These are phyloP conservation scores for Tuctoria greenei DNA, from an alignment of 176 grass and related monocot species.

Conservation along the genomic window DNA sequence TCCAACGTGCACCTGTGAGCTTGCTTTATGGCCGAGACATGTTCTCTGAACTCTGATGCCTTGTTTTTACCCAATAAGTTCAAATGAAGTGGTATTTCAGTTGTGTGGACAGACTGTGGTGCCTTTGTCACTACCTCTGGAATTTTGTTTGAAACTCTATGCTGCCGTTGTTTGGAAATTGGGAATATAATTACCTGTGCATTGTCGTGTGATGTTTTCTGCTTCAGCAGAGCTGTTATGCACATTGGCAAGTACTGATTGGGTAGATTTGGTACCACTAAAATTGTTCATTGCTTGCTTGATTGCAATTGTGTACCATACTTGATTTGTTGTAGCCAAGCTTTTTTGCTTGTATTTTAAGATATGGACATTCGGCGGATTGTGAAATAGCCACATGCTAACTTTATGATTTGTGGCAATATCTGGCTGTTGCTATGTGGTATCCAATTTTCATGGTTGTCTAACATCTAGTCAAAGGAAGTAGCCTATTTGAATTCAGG, in stretches of 20 bases:
- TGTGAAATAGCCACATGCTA: background rate
- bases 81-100: constrained; percentile 18
- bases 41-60: constrained; percentile 10
- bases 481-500: background rate
- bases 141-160: background rate
- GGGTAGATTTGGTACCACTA: constrained; percentile 14
- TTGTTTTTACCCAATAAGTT: constrained; percentile 15
- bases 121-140: constrained; percentile 27
- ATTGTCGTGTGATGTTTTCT: constrained; percentile 26
- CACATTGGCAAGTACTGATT: constrained; percentile 7
- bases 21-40: constrained; percentile 1
- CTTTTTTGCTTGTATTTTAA: constrained; percentile 4
- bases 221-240: constrained; percentile 13
- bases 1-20: background rate
- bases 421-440: background rate
- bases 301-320: constrained; percentile 6
- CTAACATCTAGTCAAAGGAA: background rate
- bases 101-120: background rate
- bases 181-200: background rate
- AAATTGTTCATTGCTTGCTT: background rate
- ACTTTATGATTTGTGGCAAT: background rate
- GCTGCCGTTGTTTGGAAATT: constrained; percentile 16
- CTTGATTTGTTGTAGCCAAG: background rate
- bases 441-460: constrained; percentile 1
- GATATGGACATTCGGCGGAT: background rate